Evolutionary conservation across 78 protist genomes (phyloP).

Genomic region (Tieghemostelium lacteum): DNA sequence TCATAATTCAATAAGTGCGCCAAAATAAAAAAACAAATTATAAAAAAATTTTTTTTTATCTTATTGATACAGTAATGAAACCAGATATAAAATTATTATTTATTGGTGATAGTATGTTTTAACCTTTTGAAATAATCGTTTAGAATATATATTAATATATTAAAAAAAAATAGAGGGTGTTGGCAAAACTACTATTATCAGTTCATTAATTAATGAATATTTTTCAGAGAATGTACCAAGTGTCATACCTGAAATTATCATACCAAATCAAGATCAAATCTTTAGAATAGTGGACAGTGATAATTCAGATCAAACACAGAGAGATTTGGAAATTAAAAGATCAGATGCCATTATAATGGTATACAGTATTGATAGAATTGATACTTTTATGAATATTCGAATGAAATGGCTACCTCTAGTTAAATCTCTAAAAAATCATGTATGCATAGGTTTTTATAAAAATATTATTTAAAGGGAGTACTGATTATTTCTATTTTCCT

Average conservation of each 20-base stretch:
- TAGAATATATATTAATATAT: background rate
- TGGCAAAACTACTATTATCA: slow-evolving; percentile 52
- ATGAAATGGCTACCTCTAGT: slow-evolving; percentile 63
- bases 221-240: slow-evolving; percentile 22
- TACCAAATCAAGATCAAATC: slow-evolving; percentile 17
- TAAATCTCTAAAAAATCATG: slow-evolving; percentile 18
- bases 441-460: background rate
- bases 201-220: slow-evolving; percentile 9
- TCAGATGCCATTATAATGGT: slow-evolving; percentile 43
- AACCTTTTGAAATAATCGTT: background rate
- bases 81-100: slow-evolving; percentile 26
- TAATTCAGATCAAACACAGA: slow-evolving; percentile 10
- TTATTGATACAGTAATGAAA: background rate
- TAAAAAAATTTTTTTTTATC: background rate
- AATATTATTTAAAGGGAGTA: background rate
- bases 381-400: slow-evolving; percentile 38
- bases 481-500: background rate
- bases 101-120: slow-evolving; percentile 59
- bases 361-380: slow-evolving; percentile 24
- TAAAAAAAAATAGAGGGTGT: slow-evolving; percentile 10
- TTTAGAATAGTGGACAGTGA: slow-evolving; percentile 44
- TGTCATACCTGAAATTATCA: slow-evolving; percentile 43
- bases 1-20: background rate
- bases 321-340: slow-evolving; percentile 30
- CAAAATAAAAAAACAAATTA: background rate